Conservation (phyloP, 2,329 filamentous ascomycete genomes). For the Samsoniella hepiali region DNA sequence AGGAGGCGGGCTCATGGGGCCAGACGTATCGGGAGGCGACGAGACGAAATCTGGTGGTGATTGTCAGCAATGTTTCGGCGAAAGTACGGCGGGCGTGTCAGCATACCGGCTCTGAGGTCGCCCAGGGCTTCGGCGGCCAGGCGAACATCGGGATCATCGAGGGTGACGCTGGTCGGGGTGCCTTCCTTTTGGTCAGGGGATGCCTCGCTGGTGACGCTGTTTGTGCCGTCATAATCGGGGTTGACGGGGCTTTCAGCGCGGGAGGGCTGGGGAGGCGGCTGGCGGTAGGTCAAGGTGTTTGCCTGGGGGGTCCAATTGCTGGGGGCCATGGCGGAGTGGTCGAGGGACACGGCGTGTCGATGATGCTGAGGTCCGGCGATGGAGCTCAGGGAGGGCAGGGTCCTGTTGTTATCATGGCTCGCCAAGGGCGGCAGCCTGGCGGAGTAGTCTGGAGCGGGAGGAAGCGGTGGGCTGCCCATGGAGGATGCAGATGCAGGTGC, state of each 20-base stretch:
- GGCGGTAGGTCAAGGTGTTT: conserved; percentile 45
- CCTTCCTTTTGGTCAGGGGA: conserved; percentile 48
- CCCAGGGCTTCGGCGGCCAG: conserved; percentile 73
- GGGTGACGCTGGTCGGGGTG: conserved; percentile 49
- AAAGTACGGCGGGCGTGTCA: conserved; percentile 16
- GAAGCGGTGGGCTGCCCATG: conserved; percentile 9
- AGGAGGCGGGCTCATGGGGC: conserved; percentile 36
- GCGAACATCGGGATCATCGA: conserved; percentile 66
- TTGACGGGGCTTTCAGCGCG: conserved; percentile 44
- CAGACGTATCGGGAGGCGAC: conserved; percentile 51
- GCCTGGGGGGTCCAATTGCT: conserved; percentile 33
- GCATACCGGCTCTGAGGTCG: conserved; percentile 67
- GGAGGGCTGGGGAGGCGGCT: conserved; percentile 24
- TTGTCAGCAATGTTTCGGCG: conserved; percentile 19
- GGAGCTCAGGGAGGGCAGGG: conserved; percentile 37
- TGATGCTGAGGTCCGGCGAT: conserved; percentile 31
- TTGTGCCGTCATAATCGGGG: conserved; percentile 48
- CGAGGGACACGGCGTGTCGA: conserved; percentile 21
- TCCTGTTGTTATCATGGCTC: conserved; percentile 29
- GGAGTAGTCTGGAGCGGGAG: conserved; percentile 27
- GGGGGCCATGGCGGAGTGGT: conserved; percentile 15
- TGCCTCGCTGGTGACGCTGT: conserved; percentile 39
- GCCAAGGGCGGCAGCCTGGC: conserved; percentile 24
- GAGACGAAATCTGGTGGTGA: conserved; percentile 58
- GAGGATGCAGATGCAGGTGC: not conserved